Percentiles rank a stretch among this genome's conserved stretches.
Evolutionary conservation across 371 early-diverging fungal genomes (phyloP).

Genomic region (Rhizopus microsporus): DNA sequence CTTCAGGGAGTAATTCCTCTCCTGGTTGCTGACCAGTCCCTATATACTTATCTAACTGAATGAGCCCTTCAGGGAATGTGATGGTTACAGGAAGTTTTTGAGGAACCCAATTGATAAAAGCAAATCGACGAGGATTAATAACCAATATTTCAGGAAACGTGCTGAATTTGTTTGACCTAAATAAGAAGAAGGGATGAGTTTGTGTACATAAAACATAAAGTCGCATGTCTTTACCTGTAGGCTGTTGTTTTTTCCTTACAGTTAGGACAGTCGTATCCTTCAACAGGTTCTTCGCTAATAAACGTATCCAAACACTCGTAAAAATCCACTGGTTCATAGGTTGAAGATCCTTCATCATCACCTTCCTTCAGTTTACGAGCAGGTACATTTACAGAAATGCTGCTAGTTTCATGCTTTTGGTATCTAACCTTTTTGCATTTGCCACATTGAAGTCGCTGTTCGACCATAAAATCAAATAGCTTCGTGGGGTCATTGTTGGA

Average conservation of each 20-base stretch:
- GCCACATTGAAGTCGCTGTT: slow-evolving; percentile 86
- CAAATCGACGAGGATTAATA: slow-evolving; percentile 82
- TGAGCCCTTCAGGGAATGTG: slow-evolving; percentile 48
- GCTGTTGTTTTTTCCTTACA: slow-evolving; percentile 74
- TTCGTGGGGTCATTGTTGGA: slow-evolving; percentile 65
- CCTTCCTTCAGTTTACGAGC: slow-evolving; percentile 43
- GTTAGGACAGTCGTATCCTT: slow-evolving; percentile 80
- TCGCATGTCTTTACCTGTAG: slow-evolving; percentile 52
- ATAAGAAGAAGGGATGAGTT: background rate
- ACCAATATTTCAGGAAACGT: slow-evolving; percentile 88
- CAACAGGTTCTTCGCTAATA: slow-evolving; percentile 58
- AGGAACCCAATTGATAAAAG: slow-evolving; percentile 89
- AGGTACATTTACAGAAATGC: slow-evolving; percentile 76
- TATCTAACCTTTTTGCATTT: slow-evolving; percentile 84
- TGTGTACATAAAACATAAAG: background rate
- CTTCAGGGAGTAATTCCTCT: slow-evolving; percentile 80
- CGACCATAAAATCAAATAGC: slow-evolving; percentile 75
- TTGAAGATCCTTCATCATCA: slow-evolving; percentile 27
- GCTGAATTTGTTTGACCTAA: slow-evolving; percentile 71
- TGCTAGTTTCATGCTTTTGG: slow-evolving; percentile 57
- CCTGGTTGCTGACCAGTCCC: slow-evolving; percentile 66
- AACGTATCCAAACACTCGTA: slow-evolving; percentile 74
- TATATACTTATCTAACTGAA: slow-evolving; percentile 65
- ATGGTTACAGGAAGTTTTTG: slow-evolving; percentile 71
- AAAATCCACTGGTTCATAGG: slow-evolving; percentile 69